These are phyloP conservation scores for Bolboschoenus planiculmis DNA, from an alignment of 176 grass and related monocot genomes.

Conservation along the genomic window DNA sequence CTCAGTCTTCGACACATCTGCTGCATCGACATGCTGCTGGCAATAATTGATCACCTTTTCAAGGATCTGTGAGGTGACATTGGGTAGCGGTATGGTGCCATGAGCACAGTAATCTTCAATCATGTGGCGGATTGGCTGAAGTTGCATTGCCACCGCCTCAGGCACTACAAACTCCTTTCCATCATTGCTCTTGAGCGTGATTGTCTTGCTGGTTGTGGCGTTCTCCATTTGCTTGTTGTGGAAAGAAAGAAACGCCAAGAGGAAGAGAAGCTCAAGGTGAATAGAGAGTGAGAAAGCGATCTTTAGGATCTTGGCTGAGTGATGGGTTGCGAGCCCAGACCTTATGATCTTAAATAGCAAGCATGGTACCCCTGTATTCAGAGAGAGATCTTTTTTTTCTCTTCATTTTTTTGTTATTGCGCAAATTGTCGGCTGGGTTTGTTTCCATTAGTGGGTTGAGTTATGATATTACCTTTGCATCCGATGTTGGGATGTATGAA, in stretches of 20 bases:
- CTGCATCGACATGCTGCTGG: background rate
- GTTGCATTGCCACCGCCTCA: conserved; percentile 10
- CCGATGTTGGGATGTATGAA: too few relatives aligned
- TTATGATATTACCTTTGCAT: too few relatives aligned
- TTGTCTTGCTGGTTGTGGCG: background rate
- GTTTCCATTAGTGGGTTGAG: too few relatives aligned
- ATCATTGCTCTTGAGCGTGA: conserved; percentile 28
- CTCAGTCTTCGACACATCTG: too few relatives aligned
- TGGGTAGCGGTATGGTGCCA: conserved; percentile 7
- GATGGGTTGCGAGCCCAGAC: background rate
- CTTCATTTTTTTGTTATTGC: too few relatives aligned
- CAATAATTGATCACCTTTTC: conserved; percentile 25
- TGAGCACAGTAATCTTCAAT: conserved; percentile 15
- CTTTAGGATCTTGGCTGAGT: background rate
- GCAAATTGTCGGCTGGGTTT: too few relatives aligned
- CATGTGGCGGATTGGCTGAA: conserved; percentile 13
- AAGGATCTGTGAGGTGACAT: conserved; percentile 9
- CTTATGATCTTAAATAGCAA: background rate
- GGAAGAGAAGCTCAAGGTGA: background rate
- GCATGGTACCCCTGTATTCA: background rate
- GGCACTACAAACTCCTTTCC: conserved; percentile 24
- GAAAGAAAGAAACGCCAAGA: background rate
- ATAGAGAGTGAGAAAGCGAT: background rate
- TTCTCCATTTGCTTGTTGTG: background rate
- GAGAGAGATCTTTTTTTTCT: too few relatives aligned